These are phyloP conservation scores for Pinguiococcus pyrenoidosus DNA, from an alignment of 108 stramenopile genomes.

Conservation along the genomic window DNA sequence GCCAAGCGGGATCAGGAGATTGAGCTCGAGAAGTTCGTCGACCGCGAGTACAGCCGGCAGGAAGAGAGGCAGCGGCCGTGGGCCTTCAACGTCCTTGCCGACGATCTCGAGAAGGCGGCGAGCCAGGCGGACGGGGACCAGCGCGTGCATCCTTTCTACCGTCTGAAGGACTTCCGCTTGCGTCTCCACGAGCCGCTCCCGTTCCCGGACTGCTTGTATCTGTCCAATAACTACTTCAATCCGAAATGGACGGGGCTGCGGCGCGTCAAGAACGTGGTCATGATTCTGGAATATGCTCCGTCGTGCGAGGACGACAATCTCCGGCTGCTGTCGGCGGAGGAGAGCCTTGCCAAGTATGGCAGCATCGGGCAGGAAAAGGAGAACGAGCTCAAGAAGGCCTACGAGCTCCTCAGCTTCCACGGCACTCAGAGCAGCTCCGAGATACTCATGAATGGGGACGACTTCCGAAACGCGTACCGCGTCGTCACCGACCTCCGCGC, in stretches of 20 bases:
- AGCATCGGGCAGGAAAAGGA: neutral
- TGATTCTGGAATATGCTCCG: conserved; percentile 67
- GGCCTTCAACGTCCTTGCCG: conserved; percentile 6
- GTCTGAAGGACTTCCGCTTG: conserved; percentile 6
- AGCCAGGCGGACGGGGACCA: conserved; percentile 11
- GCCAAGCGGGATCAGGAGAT: conserved; percentile 47
- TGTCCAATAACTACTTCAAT: conserved; percentile 91
- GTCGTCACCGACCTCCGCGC: conserved; percentile 9
- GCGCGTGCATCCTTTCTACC: conserved; percentile 19
- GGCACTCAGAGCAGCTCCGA: neutral
- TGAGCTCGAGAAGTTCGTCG: conserved; percentile 71
- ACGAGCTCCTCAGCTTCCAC: conserved; percentile 6
- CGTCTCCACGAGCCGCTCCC: conserved; percentile 10
- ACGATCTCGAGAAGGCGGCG: neutral
- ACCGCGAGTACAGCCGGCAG: conserved; percentile 86
- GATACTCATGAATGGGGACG: conserved; percentile 1
- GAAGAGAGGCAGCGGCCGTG: conserved; percentile 58
- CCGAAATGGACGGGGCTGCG: conserved; percentile 76
- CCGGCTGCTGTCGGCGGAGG: neutral
- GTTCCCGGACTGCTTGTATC: conserved; percentile 38
- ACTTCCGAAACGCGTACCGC: too few relatives aligned
- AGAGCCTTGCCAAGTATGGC: neutral
- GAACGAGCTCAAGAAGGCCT: conserved; percentile 6
- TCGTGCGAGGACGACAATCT: neutral
- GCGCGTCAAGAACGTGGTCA: conserved; percentile 91